These are phyloP conservation scores for Anthostomella pinea DNA, from an alignment of 2,329 filamentous ascomycete species.

Conservation along the genomic window DNA sequence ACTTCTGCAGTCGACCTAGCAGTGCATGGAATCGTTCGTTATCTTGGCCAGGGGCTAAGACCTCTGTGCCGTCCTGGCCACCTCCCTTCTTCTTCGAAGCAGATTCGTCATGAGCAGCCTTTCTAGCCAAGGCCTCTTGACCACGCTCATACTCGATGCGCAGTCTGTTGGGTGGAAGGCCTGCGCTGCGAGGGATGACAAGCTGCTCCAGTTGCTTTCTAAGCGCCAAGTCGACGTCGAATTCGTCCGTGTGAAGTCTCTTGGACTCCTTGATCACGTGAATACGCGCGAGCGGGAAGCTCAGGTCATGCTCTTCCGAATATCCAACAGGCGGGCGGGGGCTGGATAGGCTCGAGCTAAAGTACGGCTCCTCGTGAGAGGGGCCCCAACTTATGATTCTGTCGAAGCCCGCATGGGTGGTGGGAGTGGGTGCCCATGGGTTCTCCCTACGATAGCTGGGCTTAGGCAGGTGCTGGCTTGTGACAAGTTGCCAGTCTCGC, in stretches of 20 bases:
- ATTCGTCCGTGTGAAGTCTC: conserved; percentile 14
- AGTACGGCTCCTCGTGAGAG: not conserved
- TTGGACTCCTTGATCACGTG: conserved; percentile 16
- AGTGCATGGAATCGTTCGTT: conserved; percentile 19
- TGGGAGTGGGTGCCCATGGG: conserved; percentile 12
- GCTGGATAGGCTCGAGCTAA: not conserved
- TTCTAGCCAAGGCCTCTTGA: conserved; percentile 7
- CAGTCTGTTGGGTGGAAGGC: conserved; percentile 18
- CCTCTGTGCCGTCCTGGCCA: not conserved
- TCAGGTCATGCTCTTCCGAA: not conserved
- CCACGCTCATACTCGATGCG: conserved; percentile 16
- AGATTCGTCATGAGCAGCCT: conserved; percentile 4
- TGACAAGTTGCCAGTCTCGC: not conserved
- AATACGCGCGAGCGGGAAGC: conserved; percentile 23
- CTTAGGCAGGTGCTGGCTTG: too few species aligned
- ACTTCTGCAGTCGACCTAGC: conserved; percentile 21
- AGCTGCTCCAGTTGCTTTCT: conserved; percentile 13
- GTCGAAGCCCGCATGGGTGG: conserved; percentile 13
- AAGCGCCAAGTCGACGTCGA: conserved; percentile 13
- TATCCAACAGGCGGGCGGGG: not conserved
- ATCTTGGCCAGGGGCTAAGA: not conserved
- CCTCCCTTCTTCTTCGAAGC: not conserved
- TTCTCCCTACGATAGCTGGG: too few species aligned
- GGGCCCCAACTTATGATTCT: conserved; percentile 14
- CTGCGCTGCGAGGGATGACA: conserved; percentile 22